These are phyloP conservation scores for Teunomyces panamensis DNA, from an alignment of 805 yeast species.

Conservation along the genomic window DNA sequence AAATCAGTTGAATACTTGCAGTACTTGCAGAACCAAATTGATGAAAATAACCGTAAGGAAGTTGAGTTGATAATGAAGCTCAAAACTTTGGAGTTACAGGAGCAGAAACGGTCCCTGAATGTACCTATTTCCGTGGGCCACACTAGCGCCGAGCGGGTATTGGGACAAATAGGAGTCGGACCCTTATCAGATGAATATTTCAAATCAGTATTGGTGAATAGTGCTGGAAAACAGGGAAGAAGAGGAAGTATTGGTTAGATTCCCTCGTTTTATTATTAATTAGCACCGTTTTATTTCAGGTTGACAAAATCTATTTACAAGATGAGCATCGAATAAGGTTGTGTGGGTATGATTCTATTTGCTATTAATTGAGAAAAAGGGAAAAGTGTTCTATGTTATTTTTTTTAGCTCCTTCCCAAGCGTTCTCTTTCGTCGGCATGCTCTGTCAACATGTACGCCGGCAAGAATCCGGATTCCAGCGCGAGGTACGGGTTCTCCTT, in stretches of 20 bases:
- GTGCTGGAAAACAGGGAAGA: conserved; percentile 9
- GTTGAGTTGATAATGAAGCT: conserved; percentile 65
- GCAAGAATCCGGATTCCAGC: conserved; percentile 31
- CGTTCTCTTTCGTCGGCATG: conserved; percentile 58
- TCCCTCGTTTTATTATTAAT: background rate
- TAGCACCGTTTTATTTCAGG: background rate
- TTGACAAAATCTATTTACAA: conserved; percentile 2
- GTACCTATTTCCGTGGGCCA: conserved; percentile 43
- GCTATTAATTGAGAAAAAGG: too few species aligned
- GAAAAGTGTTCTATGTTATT: conserved; percentile 1
- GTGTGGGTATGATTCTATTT: too few species aligned
- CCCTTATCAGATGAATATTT: conserved; percentile 53
- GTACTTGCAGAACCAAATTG: conserved; percentile 66
- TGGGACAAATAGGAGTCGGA: conserved; percentile 80
- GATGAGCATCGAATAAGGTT: background rate
- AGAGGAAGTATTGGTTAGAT: conserved; percentile 8
- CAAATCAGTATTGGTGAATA: conserved; percentile 12
- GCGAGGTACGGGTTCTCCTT: conserved; percentile 60
- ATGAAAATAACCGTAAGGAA: conserved; percentile 74
- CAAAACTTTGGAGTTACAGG: conserved; percentile 51
- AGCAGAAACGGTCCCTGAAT: conserved; percentile 35
- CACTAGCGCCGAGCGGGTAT: conserved; percentile 77
- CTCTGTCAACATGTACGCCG: conserved; percentile 59
- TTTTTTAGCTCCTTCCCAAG: conserved; percentile 25
- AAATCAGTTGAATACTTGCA: conserved; percentile 74